Percentiles rank a stretch among this genome's conserved stretches.
phyloP scores from a whole-genome alignment of 306 rosid genomes.

The Trifolium subterraneum region DNA sequence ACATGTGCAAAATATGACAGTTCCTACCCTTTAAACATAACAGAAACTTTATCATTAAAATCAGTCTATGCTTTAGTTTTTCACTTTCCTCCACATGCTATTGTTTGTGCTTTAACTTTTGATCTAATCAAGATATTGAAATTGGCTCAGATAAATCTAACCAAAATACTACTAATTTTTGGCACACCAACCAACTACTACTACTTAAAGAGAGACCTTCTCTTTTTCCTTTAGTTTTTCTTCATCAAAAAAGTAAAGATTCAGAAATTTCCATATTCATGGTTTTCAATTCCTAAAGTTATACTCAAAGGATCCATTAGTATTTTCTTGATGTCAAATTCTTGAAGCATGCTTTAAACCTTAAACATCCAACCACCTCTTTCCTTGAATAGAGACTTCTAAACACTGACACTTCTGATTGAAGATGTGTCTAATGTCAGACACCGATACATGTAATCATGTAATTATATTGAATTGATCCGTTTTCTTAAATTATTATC shows the following conservation, averaged over 20 bases:
- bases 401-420: no score
- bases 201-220: conserved; percentile 25
- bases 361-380: no score
- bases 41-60: conserved; percentile 8
- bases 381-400: no score
- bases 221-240: neutral
- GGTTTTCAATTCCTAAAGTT: neutral
- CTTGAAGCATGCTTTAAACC: no score
- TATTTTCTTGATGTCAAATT: no score
- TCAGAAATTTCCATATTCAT: no score
- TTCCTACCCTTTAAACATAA: conserved; percentile 9
- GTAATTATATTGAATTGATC: no score
- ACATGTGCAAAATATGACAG: neutral
- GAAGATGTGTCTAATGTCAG: no score
- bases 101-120: conserved; percentile 25
- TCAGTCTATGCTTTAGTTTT: conserved; percentile 6
- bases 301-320: no score
- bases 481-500: no score
- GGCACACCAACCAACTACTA: conserved; percentile 23
- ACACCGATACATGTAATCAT: no score
- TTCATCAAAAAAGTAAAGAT: conserved; percentile 14
- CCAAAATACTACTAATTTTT: conserved; percentile 11
- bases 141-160: neutral
- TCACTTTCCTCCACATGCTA: conserved; percentile 34
- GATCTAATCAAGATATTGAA: conserved; percentile 20